Percentiles rank a stretch among this genome's conserved stretches.
phyloP scores from a whole-genome alignment of 192 early-diverging fungal genomes.

The Coemansia asiatica region DNA sequence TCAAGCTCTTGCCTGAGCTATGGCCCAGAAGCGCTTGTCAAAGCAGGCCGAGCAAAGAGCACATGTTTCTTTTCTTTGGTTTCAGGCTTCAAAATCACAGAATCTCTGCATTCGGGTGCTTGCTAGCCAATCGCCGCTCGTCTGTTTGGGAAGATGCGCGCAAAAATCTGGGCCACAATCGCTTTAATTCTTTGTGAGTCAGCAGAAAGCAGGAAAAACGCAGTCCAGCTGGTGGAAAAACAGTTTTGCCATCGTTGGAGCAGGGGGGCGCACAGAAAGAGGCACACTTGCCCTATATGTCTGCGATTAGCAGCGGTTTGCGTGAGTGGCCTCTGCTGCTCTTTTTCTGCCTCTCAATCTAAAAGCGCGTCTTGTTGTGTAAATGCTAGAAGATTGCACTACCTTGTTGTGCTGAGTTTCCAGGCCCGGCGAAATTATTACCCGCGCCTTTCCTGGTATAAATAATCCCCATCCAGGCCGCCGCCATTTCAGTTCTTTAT shows the following conservation, averaged over 20 bases:
- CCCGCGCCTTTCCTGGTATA: conserved; percentile 3
- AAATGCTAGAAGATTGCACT: not conserved
- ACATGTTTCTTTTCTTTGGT: too few species aligned
- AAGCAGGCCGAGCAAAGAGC: too few species aligned
- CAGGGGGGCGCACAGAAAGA: not conserved
- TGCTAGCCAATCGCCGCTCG: conserved; percentile 21
- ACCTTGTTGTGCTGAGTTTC: not conserved
- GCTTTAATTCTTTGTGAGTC: conserved; percentile 13
- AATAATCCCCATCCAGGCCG: not conserved
- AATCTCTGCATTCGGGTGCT: conserved; percentile 2
- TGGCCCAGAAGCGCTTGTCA: too few species aligned
- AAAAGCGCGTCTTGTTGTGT: not conserved
- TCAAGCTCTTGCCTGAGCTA: too few species aligned
- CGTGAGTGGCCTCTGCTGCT: too few species aligned
- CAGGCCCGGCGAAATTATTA: conserved; percentile 7
- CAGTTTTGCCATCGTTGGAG: not conserved
- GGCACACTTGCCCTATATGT: not conserved
- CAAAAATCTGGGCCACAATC: not conserved
- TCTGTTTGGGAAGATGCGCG: conserved; percentile 1
- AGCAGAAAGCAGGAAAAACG: conserved; percentile 12
- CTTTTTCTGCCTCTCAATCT: not conserved
- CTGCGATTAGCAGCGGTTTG: not conserved
- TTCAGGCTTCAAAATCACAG: conserved; percentile 9
- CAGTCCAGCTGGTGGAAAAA: not conserved
- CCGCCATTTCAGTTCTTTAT: not conserved